phyloP scores from a whole-genome alignment of 257 asterid species.

The Dorcoceras hygrometricum region DNA sequence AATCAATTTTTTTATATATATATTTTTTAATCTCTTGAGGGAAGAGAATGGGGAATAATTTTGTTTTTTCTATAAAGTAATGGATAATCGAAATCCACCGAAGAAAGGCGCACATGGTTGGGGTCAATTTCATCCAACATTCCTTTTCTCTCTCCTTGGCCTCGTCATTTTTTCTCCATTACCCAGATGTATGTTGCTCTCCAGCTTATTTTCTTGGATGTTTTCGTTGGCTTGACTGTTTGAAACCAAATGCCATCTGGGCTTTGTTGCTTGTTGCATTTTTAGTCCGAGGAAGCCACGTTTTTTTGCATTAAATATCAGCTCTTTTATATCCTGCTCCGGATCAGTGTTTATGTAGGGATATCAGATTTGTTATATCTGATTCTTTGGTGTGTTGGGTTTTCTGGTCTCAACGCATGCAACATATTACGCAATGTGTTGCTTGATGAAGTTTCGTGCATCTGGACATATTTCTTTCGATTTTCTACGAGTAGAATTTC shows the following conservation, averaged over 20 bases:
- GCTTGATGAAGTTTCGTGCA: not conserved
- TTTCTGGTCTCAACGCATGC: conserved; percentile 13
- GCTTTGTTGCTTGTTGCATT: not conserved
- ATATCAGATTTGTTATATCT: conserved; percentile 15
- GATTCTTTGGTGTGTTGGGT: conserved; percentile 22
- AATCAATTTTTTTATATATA: not conserved
- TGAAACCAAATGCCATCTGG: conserved; percentile 17
- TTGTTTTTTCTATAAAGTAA: conserved; percentile 15
- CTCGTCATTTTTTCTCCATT: not conserved
- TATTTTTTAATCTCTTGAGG: conserved; percentile 4
- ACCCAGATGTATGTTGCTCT: conserved; percentile 1
- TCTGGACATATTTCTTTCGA: not conserved
- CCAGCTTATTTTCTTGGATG: conserved; percentile 6
- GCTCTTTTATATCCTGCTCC: not conserved
- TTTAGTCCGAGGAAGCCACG: not conserved
- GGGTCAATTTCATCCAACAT: conserved; percentile 14
- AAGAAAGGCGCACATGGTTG: conserved; percentile 13
- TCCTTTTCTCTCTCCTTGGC: conserved; percentile 20
- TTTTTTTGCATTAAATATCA: not conserved
- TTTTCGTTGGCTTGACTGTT: conserved; percentile 18
- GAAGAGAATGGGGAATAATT: conserved; percentile 17
- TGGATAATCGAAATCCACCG: not conserved
- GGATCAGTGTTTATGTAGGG: not conserved
- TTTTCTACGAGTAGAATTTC: conserved; percentile 1
- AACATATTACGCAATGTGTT: conserved; percentile 8